phyloP scores from a whole-genome alignment of 768 basidiomycete genomes.

The Serendipita sp. region DNA sequence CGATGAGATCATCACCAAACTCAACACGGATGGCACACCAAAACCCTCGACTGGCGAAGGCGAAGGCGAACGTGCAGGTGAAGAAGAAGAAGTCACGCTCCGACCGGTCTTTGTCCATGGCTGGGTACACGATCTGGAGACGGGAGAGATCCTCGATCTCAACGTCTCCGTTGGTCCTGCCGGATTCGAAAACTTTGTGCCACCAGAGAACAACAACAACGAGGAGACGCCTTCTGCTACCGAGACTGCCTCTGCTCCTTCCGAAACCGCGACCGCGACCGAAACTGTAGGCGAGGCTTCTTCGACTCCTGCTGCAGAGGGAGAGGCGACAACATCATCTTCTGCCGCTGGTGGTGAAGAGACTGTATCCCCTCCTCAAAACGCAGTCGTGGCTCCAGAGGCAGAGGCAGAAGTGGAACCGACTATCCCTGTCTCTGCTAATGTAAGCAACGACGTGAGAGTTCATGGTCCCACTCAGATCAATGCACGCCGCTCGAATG shows the following conservation, averaged over 20 bases:
- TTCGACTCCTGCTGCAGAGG: background rate
- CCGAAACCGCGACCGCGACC: background rate
- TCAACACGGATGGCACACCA: slow-evolving; percentile 3
- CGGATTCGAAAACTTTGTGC: slow-evolving; percentile 2
- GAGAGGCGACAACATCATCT: background rate
- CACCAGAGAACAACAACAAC: background rate
- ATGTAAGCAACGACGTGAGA: background rate
- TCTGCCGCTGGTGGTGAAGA: background rate
- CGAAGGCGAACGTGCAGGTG: background rate
- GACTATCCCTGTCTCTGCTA: background rate
- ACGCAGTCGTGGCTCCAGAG: background rate
- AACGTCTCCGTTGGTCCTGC: slow-evolving; percentile 9
- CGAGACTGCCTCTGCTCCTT: background rate
- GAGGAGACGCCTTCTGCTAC: background rate
- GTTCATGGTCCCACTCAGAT: background rate
- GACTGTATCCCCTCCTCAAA: background rate
- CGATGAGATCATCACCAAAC: slow-evolving; percentile 1
- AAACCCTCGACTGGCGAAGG: background rate
- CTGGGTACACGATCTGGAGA: slow-evolving; percentile 12
- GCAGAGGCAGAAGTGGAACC: background rate
- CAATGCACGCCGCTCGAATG: background rate
- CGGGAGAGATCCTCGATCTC: slow-evolving; percentile 10
- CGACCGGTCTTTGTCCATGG: slow-evolving; percentile 9
- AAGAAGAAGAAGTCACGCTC: background rate
- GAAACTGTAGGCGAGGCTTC: background rate